These are phyloP conservation scores for Henningerozyma blattae DNA, from an alignment of 805 yeast genomes.

Conservation along the genomic window DNA sequence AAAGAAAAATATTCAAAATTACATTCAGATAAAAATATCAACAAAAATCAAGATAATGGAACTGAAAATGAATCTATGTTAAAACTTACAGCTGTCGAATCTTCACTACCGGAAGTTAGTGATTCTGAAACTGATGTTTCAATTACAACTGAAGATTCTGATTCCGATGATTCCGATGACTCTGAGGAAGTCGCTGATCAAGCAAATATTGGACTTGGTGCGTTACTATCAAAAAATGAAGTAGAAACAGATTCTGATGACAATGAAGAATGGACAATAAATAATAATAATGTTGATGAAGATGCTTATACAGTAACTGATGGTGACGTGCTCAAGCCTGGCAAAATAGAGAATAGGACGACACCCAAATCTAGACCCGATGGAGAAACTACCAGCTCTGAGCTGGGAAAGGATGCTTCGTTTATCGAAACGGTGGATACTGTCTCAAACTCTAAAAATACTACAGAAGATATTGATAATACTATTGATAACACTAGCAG, in stretches of 20 bases:
- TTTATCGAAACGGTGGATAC: too few relatives aligned
- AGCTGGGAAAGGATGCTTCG: too few relatives aligned
- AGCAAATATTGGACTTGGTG: neutral
- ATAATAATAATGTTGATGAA: neutral
- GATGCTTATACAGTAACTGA: neutral
- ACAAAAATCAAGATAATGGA: neutral
- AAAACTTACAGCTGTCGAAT: too few relatives aligned
- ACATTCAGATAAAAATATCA: conserved; percentile 1
- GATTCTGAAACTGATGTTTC: conserved; percentile 6
- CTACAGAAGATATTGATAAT: too few relatives aligned
- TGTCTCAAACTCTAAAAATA: too few relatives aligned
- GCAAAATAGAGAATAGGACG: too few relatives aligned
- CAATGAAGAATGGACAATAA: conserved; percentile 5
- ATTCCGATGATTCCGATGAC: conserved; percentile 8
- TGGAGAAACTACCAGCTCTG: too few relatives aligned
- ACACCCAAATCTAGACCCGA: too few relatives aligned
- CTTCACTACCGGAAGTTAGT: too few relatives aligned
- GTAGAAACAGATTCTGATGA: conserved; percentile 3
- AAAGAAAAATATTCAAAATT: conserved; percentile 30
- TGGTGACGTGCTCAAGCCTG: too few relatives aligned
- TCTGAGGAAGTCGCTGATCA: conserved; percentile 1
- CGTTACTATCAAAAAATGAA: neutral
- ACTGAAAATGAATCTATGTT: neutral
- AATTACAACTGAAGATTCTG: conserved; percentile 14
- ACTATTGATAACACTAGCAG: conserved; percentile 1